Conservation (phyloP, 495 filamentous ascomycete genomes). For the Penicillium simplicissimum region DNA sequence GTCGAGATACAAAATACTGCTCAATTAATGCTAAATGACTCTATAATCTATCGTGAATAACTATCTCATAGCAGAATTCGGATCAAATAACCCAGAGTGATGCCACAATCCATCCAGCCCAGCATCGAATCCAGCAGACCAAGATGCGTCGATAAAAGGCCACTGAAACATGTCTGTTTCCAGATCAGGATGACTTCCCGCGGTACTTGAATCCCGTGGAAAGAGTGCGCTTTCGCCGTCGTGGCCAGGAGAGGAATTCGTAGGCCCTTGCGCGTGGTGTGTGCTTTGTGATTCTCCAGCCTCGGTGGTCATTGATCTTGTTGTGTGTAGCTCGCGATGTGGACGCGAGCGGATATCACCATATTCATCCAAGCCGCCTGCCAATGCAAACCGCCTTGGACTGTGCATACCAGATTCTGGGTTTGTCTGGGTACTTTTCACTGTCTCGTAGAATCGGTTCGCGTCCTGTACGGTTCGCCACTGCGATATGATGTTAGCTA, state of each 20-base stretch:
- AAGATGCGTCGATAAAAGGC: slow-evolving; percentile 47
- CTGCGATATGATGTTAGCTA: slow-evolving; percentile 17
- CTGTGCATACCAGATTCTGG: slow-evolving; percentile 27
- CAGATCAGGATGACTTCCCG: slow-evolving; percentile 28
- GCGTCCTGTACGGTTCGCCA: slow-evolving; percentile 47
- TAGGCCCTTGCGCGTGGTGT: neutral
- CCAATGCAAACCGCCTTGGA: slow-evolving; percentile 36
- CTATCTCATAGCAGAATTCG: slow-evolving; percentile 21
- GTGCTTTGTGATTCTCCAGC: slow-evolving; percentile 9
- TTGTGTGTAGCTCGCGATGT: slow-evolving; percentile 18
- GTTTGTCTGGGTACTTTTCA: slow-evolving; percentile 32
- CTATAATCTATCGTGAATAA: neutral
- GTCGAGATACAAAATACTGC: neutral
- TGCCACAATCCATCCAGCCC: slow-evolving; percentile 39
- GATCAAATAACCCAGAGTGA: slow-evolving; percentile 32
- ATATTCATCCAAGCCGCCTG: slow-evolving; percentile 45
- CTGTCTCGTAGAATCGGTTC: slow-evolving; percentile 43
- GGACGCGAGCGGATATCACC: slow-evolving; percentile 46
- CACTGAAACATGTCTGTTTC: slow-evolving; percentile 48
- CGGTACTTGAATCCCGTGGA: slow-evolving; percentile 11
- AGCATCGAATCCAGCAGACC: slow-evolving; percentile 43
- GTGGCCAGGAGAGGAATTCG: slow-evolving; percentile 11
- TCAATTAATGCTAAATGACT: neutral
- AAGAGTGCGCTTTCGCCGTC: slow-evolving; percentile 15
- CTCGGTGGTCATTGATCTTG: slow-evolving; percentile 15